Evolutionary conservation across 495 filamentous ascomycete species (phyloP).

Genomic region (Penicillium dipodomyicola): DNA sequence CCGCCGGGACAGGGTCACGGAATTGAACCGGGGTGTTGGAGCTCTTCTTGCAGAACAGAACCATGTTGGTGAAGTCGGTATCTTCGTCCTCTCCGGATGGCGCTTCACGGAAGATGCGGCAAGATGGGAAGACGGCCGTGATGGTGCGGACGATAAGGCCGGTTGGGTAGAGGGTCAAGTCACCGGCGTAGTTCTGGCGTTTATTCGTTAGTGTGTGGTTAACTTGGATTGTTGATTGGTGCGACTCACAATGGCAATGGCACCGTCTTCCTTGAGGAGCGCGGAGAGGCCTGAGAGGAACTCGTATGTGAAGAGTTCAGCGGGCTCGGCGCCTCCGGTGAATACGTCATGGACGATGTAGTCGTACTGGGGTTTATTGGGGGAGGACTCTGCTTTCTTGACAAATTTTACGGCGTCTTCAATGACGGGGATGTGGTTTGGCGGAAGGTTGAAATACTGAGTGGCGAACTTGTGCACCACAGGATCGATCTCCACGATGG

Average conservation of each 20-base stretch:
- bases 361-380: constrained; percentile 59
- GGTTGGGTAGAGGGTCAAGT: constrained; percentile 69
- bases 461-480: constrained; percentile 77
- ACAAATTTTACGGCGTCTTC: constrained; percentile 80
- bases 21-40: constrained; percentile 55
- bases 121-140: constrained; percentile 67
- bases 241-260: constrained; percentile 79
- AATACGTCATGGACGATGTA: constrained; percentile 99
- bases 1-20: constrained; percentile 60
- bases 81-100: constrained; percentile 40
- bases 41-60: constrained; percentile 56
- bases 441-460: constrained; percentile 77
- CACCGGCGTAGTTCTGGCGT: constrained; percentile 90
- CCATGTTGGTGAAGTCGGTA: constrained; percentile 86
- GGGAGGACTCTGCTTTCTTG: constrained; percentile 42
- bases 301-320: constrained; percentile 80
- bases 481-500: constrained; percentile 91
- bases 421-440: constrained; percentile 76
- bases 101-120: constrained; percentile 82
- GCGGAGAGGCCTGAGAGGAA: constrained; percentile 67
- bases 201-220: background rate
- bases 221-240: background rate
- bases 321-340: constrained; percentile 90
- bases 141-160: constrained; percentile 72
- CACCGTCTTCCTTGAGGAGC: constrained; percentile 73